Evolutionary conservation across 139 green algal genomes (phyloP), one percentile per base, ranked within the genome.

Genomic region (Chlamydomonas sphaeroides): DNA sequence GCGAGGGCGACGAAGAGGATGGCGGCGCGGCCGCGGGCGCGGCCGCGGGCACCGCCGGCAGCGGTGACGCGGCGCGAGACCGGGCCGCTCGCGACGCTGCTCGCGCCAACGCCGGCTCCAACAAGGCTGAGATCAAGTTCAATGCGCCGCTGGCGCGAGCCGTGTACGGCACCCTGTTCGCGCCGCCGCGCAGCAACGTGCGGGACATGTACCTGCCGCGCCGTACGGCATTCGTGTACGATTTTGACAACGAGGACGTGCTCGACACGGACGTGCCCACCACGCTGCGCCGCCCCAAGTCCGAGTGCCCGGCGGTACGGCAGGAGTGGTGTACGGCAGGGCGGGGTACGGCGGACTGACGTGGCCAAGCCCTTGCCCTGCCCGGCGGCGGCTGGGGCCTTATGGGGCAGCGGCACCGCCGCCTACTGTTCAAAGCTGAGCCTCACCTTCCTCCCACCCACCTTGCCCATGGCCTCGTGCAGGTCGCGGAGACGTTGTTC

Each of bases 161-260:
- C 7, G 88, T 97, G 26, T 93, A 88, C 77, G 68, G 80, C 51
- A 89, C 91, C 42, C 73, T 97, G 49, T 95, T 96, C 68, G 68
- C 89, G 20, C 86, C 85, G 8, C 86, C 82, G 5, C 78, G 68
- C 56, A 38, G 32, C 42, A 69, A 70, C 39, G 63, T 66, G 11
- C 62, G 63, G 45, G 76, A 83, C 45, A 65, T 83, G 76, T 83
- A 74, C 76, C 23, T 57, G 45, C 76, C 76, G 25, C 62, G 76
- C 7, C 90, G 94, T 67, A 98, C 89, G 23, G 91, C 96, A 0
- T 99, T 98, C 88, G 86, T 98, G 67, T 98, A 96, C 73, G 93
- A 98, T 32, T 91, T 97, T 84, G 93, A 96, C 20, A 88, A 84
- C n/a, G 84, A 92, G 53, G 82, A 84, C 6, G 75, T 78, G 1